Conservation (phyloP, 768 basidiomycete genomes). For the Rhodotorula toruloides region DNA sequence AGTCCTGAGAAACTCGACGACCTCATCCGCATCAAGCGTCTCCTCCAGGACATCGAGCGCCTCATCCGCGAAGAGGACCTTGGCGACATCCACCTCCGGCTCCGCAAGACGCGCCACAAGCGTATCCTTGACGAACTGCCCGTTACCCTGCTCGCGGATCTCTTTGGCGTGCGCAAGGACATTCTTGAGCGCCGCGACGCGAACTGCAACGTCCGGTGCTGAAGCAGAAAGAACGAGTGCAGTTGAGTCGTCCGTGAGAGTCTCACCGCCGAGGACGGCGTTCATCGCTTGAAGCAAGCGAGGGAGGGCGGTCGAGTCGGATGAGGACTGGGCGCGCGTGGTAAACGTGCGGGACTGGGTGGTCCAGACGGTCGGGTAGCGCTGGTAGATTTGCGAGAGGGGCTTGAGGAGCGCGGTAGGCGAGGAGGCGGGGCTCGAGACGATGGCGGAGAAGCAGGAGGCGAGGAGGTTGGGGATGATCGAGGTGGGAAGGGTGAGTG, state of each 20-base stretch:
- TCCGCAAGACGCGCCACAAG: constrained; percentile 68
- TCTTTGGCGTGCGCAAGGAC: constrained; percentile 50
- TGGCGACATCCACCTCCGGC: constrained; percentile 57
- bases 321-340: neutral
- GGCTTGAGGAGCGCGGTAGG: constrained; percentile 43
- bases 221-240: constrained; percentile 19
- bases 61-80: constrained; percentile 59
- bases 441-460: constrained; percentile 5
- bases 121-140: constrained; percentile 55
- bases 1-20: constrained; percentile 40
- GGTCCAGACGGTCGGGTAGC: constrained; percentile 55
- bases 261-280: constrained; percentile 30
- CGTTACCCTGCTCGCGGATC: constrained; percentile 28
- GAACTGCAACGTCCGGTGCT: constrained; percentile 57
- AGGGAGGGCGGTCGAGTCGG: constrained; percentile 1
- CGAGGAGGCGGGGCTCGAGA: constrained; percentile 6
- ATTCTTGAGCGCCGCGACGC: constrained; percentile 58
- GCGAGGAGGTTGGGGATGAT: constrained; percentile 25
- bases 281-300: constrained; percentile 22
- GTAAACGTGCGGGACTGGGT: constrained; percentile 12
- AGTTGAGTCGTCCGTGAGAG: neutral
- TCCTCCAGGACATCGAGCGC: constrained; percentile 49
- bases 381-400: constrained; percentile 61
- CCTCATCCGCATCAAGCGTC: constrained; percentile 30
- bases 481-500: constrained; percentile 24